Evolutionary conservation across 225 moss, liverwort and hornwort species (phyloP), one percentile per base, ranked within the genome.

Genomic region (Physcomitrium patens): DNA sequence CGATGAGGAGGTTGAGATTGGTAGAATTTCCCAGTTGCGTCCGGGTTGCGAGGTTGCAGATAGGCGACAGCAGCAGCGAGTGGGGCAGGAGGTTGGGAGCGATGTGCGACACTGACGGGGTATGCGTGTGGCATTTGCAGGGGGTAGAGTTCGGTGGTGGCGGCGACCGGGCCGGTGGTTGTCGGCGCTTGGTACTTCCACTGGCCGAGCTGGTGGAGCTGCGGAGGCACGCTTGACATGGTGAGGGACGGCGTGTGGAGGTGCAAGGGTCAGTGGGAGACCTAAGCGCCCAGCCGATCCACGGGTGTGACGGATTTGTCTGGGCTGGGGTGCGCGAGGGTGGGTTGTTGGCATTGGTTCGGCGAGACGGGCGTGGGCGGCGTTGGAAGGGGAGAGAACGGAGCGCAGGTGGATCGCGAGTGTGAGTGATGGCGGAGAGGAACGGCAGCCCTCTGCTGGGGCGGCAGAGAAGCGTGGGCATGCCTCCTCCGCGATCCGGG

Each of bases 161-260:
- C 93, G 41, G 83, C 93, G 14, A 91, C 97, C 14, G 84, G 93
- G 61, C 97, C 94, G 23, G 93, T 93, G 5, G 79, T 93, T 73
- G 56, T 99, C 65, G 89, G 84, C 18, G 94, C 93, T 46, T 86
- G 91, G 2, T 95, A 95, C 64, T 87, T 89, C 52, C 94, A 95
- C 77, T 99, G 97, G 94, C 81, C 95, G 55, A 93, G 94, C 65
- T 37, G 31, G 93, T 99, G 94, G 95, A 99, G 78, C 90, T 99
- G 42, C 94, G 93, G 81, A 95, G 93, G 78, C 94, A 95, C 76
- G 96, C 96, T 24, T 94, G 78, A 91, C 45, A 43, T 77, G 28
- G 12, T 37, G 31, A 37, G 7, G 7, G 31, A 37, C 31, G 31
- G 31, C 31, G 31, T 37, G 31, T n/a, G 31, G 31, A 37, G 31